These are phyloP conservation scores for Panaeolus cyanescens DNA, from an alignment of 768 basidiomycete genomes.

Conservation along the genomic window DNA sequence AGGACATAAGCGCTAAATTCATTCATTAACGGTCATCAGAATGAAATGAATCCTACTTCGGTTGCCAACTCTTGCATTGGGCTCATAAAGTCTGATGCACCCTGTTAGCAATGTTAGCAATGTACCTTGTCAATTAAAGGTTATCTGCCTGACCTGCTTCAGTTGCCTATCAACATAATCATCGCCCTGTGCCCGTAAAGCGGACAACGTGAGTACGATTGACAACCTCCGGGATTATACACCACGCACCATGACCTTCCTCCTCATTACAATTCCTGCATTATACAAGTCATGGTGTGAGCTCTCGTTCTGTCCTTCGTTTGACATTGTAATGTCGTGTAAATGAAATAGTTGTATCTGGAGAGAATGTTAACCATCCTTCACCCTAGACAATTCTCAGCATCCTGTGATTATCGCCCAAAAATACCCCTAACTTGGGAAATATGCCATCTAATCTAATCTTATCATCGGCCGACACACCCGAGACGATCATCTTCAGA, in stretches of 20 bases:
- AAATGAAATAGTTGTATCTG: too few species aligned
- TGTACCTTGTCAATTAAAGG: not conserved
- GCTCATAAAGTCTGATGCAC: constrained; percentile 46
- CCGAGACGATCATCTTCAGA: not conserved
- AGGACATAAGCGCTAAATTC: not conserved
- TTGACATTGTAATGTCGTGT: not conserved
- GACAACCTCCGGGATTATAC: not conserved
- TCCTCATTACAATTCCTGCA: constrained; percentile 40
- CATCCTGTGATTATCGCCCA: not conserved
- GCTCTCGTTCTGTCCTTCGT: constrained; percentile 26
- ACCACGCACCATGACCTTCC: constrained; percentile 41
- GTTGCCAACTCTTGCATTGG: constrained; percentile 49
- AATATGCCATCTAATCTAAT: not conserved
- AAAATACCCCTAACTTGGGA: not conserved
- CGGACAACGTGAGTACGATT: not conserved
- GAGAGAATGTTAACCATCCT: not conserved
- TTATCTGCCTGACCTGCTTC: constrained; percentile 25
- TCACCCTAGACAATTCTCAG: not conserved
- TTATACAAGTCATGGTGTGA: constrained; percentile 44
- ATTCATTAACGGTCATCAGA: not conserved
- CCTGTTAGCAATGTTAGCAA: constrained; percentile 15
- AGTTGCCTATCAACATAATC: constrained; percentile 45
- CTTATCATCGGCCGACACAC: not conserved
- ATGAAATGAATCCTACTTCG: constrained; percentile 25
- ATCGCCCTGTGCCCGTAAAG: constrained; percentile 32